phyloP scores from a whole-genome alignment of 352 stramenopile genomes.

The Pythium volutum region DNA sequence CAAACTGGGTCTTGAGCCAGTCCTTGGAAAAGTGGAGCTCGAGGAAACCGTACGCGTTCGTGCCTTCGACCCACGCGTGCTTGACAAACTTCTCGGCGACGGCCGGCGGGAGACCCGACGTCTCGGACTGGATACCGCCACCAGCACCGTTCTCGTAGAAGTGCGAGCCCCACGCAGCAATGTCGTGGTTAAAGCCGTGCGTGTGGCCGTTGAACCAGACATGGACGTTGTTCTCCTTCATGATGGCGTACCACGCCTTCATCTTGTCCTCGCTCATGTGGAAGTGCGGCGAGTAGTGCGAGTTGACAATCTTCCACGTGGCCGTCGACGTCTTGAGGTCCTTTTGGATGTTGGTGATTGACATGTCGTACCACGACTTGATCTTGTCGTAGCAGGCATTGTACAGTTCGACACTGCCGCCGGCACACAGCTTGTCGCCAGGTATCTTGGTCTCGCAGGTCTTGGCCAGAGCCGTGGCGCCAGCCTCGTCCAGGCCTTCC shows the following conservation, averaged over 20 bases:
- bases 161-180: slow-evolving; percentile 81
- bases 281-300: slow-evolving; percentile 88
- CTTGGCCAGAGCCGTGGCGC: slow-evolving; percentile 53
- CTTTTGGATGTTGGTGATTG: slow-evolving; percentile 59
- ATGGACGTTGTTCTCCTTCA: slow-evolving; percentile 73
- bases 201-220: slow-evolving; percentile 85
- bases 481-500: slow-evolving; percentile 38
- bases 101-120: slow-evolving; percentile 67
- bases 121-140: slow-evolving; percentile 83
- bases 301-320: slow-evolving; percentile 88
- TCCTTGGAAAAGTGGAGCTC: slow-evolving; percentile 84
- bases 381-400: slow-evolving; percentile 70
- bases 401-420: slow-evolving; percentile 67
- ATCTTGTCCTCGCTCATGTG: slow-evolving; percentile 89
- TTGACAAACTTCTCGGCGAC: slow-evolving; percentile 78
- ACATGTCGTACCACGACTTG: slow-evolving; percentile 78
- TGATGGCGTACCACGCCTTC: slow-evolving; percentile 85
- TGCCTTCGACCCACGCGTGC: slow-evolving; percentile 72
- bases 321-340: slow-evolving; percentile 69
- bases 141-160: slow-evolving; percentile 88
- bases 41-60: slow-evolving; percentile 85
- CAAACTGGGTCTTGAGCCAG: slow-evolving; percentile 81
- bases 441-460: slow-evolving; percentile 68
- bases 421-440: slow-evolving; percentile 70
- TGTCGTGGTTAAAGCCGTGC: slow-evolving; percentile 87